Percentiles rank a stretch among this genome's conserved stretches.
Evolutionary conservation across 148 eudicot genomes (phyloP).

Genomic region (Bassia scoparia): DNA sequence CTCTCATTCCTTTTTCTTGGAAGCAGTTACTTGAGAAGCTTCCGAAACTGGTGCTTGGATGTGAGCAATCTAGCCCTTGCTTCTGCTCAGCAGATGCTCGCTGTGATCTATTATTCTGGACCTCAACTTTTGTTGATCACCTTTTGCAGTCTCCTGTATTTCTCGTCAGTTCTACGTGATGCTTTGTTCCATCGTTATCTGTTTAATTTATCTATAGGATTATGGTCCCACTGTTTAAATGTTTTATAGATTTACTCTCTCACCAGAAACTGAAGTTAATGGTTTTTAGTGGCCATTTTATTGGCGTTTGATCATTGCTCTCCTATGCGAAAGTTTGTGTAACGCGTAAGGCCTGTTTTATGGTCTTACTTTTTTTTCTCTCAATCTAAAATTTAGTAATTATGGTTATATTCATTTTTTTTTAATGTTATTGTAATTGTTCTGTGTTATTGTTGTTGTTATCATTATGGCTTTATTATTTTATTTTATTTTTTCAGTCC

Average conservation of each 20-base stretch:
- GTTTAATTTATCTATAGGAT: background rate
- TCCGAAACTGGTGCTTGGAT: slow-evolving; percentile 73
- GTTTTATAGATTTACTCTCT: background rate
- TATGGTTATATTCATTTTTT: too few relatives aligned
- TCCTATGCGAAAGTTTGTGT: too few relatives aligned
- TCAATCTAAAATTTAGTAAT: too few relatives aligned
- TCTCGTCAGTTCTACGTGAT: slow-evolving; percentile 12
- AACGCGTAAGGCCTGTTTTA: too few relatives aligned
- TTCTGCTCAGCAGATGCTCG: slow-evolving; percentile 74
- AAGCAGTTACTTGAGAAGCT: slow-evolving; percentile 75
- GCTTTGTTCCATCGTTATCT: background rate
- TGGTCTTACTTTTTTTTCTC: too few relatives aligned
- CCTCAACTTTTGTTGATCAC: slow-evolving; percentile 68
- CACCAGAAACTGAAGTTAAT: background rate
- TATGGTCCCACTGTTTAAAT: background rate
- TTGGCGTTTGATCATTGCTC: too few relatives aligned
- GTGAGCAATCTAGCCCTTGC: slow-evolving; percentile 73
- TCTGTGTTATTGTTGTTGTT: too few relatives aligned
- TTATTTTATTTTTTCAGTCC: too few relatives aligned
- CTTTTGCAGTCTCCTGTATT: slow-evolving; percentile 80
- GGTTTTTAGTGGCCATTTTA: too few relatives aligned
- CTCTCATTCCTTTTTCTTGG: background rate
- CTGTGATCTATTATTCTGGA: slow-evolving; percentile 73
- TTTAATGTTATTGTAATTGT: too few relatives aligned
- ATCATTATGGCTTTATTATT: too few relatives aligned